phyloP scores from a whole-genome alignment of 306 rosid species.

The Gillenia trifoliata region DNA sequence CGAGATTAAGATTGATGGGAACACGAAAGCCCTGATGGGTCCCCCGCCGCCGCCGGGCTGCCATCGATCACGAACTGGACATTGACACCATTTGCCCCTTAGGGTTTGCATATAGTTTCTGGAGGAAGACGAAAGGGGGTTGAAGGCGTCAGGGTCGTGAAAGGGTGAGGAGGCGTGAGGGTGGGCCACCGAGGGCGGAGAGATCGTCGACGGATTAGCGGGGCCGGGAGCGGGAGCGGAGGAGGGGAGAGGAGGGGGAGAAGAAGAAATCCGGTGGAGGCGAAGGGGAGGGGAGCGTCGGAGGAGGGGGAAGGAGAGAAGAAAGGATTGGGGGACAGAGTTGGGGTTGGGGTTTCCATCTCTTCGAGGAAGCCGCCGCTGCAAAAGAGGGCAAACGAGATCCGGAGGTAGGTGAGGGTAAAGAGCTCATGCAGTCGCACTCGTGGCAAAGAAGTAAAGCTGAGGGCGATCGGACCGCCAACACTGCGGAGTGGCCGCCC shows the following conservation, averaged over 20 bases:
- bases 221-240: conserved; percentile 29
- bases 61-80: conserved; percentile 68
- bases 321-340: conserved; percentile 41
- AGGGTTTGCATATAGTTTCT: conserved; percentile 67
- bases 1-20: conserved; percentile 52
- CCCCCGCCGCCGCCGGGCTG: conserved; percentile 36
- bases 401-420: conserved; percentile 51
- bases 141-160: conserved; percentile 54
- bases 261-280: conserved; percentile 34
- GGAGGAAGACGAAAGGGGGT: conserved; percentile 65
- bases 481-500: conserved; percentile 35
- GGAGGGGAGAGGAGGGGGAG: conserved; percentile 22
- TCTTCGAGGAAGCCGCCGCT: conserved; percentile 66
- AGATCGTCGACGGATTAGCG: conserved; percentile 41
- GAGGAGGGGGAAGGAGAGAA: conserved; percentile 39
- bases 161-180: conserved; percentile 32
- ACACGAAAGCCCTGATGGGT: conserved; percentile 41
- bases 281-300: conserved; percentile 26
- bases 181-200: conserved; percentile 50
- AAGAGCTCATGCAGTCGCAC: conserved; percentile 57
- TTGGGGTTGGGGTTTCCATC: conserved; percentile 49
- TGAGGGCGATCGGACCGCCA: conserved; percentile 30
- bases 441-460: conserved; percentile 66
- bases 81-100: conserved; percentile 53
- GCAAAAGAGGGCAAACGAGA: conserved; percentile 66